Conservation (phyloP, 1,284 basidiomycete species). For the Malassezia slooffiae region DNA sequence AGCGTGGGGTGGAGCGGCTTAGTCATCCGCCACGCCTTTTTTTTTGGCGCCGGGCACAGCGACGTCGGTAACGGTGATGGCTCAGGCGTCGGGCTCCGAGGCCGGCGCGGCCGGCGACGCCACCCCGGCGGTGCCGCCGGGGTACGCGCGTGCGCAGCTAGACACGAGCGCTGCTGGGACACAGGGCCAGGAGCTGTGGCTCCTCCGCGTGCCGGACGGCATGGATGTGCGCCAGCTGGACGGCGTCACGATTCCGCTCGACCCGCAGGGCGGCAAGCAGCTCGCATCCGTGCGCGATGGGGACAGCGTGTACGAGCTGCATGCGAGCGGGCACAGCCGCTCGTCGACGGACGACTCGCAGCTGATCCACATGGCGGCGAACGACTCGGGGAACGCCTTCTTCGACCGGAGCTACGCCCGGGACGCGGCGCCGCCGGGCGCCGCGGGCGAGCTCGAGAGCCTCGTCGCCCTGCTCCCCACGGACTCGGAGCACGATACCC, state of each 20-base stretch:
- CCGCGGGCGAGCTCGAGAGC: constrained; percentile 22
- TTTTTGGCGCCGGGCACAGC: not conserved
- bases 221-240: constrained; percentile 19
- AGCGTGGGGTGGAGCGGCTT: not conserved
- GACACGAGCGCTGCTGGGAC: not conserved
- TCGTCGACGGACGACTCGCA: constrained; percentile 18
- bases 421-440: constrained; percentile 14
- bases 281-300: constrained; percentile 4
- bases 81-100: not conserved
- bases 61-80: too few relatives aligned
- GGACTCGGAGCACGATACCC: constrained; percentile 9
- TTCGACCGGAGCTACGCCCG: constrained; percentile 10
- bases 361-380: constrained; percentile 28
- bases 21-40: not conserved
- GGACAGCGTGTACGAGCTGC: constrained; percentile 19
- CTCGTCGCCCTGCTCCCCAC: constrained; percentile 19
- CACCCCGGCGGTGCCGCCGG: not conserved
- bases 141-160: constrained; percentile 3
- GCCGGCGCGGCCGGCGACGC: too few relatives aligned
- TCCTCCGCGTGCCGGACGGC: constrained; percentile 14
- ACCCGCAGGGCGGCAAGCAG: constrained; percentile 7
- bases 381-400: not conserved
- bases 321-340: constrained; percentile 14
- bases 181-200: constrained; percentile 7
- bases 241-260: constrained; percentile 8